These are phyloP conservation scores for Craterostigma plantagineum DNA, from an alignment of 257 asterid genomes.

Conservation along the genomic window DNA sequence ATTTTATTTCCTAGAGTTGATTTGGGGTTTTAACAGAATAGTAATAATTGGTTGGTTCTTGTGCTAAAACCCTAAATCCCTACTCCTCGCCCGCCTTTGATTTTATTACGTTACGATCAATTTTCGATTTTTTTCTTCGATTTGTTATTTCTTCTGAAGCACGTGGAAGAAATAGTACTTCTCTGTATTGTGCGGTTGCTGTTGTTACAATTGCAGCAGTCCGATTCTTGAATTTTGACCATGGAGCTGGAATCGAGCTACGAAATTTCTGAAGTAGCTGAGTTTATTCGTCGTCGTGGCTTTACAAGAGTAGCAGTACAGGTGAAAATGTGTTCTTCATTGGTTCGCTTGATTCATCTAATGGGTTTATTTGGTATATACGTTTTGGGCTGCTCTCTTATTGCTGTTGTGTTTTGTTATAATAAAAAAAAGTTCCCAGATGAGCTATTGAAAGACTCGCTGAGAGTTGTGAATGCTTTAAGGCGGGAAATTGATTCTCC, in stretches of 20 bases:
- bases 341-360: background rate
- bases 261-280: constrained; percentile 52
- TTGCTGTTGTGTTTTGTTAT: background rate
- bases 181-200: too few species aligned
- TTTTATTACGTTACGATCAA: too few species aligned
- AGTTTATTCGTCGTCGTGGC: constrained; percentile 28
- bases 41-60: too few species aligned
- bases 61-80: too few species aligned
- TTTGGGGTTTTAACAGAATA: too few species aligned
- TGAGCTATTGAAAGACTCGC: constrained; percentile 54
- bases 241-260: constrained; percentile 55
- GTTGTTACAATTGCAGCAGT: too few species aligned
- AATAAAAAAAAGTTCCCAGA: constrained; percentile 54
- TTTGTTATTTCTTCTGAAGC: too few species aligned
- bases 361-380: background rate
- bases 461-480: constrained; percentile 35
- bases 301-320: constrained; percentile 63
- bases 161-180: too few species aligned
- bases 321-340: constrained; percentile 19
- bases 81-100: too few species aligned
- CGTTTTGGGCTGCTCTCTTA: constrained; percentile 1
- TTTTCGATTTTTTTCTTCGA: too few species aligned
- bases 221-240: constrained; percentile 1
- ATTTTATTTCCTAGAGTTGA: too few species aligned
- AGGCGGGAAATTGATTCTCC: constrained; percentile 21